phyloP scores from a whole-genome alignment of 352 stramenopile genomes.

The Globisporangium radiosum region DNA sequence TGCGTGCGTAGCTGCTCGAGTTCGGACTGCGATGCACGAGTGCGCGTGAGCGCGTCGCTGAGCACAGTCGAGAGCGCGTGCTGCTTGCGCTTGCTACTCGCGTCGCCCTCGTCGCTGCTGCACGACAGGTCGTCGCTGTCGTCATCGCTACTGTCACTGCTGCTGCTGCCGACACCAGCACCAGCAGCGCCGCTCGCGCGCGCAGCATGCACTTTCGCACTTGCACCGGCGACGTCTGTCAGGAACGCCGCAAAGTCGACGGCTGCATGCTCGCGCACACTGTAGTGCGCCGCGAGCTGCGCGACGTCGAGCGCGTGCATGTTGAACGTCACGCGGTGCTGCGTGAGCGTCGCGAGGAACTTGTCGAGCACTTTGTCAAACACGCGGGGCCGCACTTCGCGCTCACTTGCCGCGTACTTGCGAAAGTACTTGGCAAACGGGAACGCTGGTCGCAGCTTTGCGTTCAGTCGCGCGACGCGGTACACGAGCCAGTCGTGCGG shows the following conservation, averaged over 20 bases:
- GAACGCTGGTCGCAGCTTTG: slow-evolving; percentile 39
- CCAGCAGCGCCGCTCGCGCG: background rate
- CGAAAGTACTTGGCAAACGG: slow-evolving; percentile 73
- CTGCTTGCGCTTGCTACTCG: slow-evolving; percentile 20
- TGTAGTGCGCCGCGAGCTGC: slow-evolving; percentile 28
- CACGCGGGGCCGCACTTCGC: slow-evolving; percentile 47
- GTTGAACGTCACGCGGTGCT: slow-evolving; percentile 46
- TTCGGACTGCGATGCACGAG: slow-evolving; percentile 26
- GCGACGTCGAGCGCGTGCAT: slow-evolving; percentile 63
- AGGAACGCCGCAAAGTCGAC: slow-evolving; percentile 54
- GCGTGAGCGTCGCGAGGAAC: slow-evolving; percentile 53
- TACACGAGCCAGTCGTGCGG: slow-evolving; percentile 18
- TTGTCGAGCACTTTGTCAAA: slow-evolving; percentile 79
- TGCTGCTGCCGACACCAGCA: slow-evolving; percentile 9
- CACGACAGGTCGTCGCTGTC: slow-evolving; percentile 32
- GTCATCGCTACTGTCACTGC: slow-evolving; percentile 21
- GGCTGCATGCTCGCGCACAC: slow-evolving; percentile 14
- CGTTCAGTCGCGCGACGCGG: slow-evolving; percentile 40
- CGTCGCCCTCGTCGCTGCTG: slow-evolving; percentile 40
- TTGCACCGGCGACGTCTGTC: slow-evolving; percentile 31
- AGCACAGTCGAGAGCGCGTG: slow-evolving; percentile 23
- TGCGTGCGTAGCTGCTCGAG: slow-evolving; percentile 28
- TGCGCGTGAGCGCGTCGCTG: slow-evolving; percentile 27
- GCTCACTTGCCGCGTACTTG: slow-evolving; percentile 45
- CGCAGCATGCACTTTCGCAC: slow-evolving; percentile 11